Evolutionary conservation across 768 basidiomycete genomes (phyloP).

Genomic region (Suillus bovinus): DNA sequence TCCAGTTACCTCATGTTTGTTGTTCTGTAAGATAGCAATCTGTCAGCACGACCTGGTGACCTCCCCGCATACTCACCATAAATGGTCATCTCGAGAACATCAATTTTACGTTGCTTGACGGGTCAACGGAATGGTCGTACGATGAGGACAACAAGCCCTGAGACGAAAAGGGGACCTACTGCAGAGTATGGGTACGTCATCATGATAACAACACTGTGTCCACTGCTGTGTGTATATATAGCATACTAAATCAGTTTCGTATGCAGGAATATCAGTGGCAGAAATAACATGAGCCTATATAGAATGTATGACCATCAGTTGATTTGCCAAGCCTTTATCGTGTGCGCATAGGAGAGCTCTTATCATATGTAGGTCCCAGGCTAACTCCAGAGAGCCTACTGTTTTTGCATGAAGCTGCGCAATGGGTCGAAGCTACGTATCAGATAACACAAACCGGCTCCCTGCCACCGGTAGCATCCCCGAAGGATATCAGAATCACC

Average conservation of each 20-base stretch:
- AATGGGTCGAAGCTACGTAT: background rate
- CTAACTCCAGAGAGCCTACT: background rate
- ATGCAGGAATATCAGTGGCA: background rate
- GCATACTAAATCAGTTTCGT: background rate
- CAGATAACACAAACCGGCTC: background rate
- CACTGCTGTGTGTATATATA: background rate
- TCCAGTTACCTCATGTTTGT: conserved; percentile 3
- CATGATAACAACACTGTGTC: background rate
- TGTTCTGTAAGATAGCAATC: background rate
- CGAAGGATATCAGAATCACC: background rate
- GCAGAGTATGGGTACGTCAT: background rate
- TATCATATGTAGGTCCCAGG: background rate
- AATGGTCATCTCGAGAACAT: background rate
- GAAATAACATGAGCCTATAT: background rate
- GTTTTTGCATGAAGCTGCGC: no score
- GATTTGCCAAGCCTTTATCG: background rate
- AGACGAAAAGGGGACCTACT: no score
- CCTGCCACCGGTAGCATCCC: background rate
- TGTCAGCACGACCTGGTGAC: background rate
- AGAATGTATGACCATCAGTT: background rate
- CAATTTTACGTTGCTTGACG: background rate
- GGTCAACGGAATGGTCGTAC: background rate
- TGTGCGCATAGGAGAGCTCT: background rate
- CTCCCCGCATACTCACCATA: background rate
- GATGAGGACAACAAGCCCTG: background rate